These are phyloP conservation scores for Cyclocybe aegerita DNA, from an alignment of 768 basidiomycete genomes.

Conservation along the genomic window DNA sequence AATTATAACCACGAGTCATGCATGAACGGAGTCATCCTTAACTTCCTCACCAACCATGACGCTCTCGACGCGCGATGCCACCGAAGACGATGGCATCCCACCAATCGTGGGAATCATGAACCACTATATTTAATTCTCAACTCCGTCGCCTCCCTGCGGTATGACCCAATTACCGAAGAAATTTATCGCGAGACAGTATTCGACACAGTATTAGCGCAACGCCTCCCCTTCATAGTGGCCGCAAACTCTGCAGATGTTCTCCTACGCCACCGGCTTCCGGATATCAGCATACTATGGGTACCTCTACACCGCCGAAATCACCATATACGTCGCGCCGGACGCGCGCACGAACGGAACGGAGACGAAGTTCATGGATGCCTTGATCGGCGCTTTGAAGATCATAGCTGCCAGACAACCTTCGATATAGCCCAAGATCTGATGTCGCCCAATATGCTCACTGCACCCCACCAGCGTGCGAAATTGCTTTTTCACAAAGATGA, in stretches of 20 bases:
- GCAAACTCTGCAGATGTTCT: conserved; percentile 1
- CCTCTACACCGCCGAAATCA: conserved; percentile 20
- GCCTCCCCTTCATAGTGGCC: background rate
- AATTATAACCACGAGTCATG: too few species aligned
- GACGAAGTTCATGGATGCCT: conserved; percentile 8
- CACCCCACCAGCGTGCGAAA: too few species aligned
- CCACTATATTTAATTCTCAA: conserved; percentile 18
- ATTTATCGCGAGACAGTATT: conserved; percentile 1
- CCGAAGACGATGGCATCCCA: conserved; percentile 8
- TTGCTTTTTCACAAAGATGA: too few species aligned
- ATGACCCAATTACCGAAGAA: conserved; percentile 8
- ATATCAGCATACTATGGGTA: conserved; percentile 16
- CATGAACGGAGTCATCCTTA: too few species aligned
- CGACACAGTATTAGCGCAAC: background rate
- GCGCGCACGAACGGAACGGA: conserved; percentile 12
- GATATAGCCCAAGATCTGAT: too few species aligned
- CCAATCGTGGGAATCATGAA: conserved; percentile 19
- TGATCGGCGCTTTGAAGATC: background rate
- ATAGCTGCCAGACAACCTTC: background rate
- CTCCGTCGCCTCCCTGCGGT: conserved; percentile 17
- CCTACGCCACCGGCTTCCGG: conserved; percentile 16
- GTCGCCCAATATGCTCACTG: too few species aligned
- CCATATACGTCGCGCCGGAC: conserved; percentile 17
- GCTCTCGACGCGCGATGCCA: conserved; percentile 7
- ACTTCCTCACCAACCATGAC: too few species aligned